Evolutionary conservation across 2,329 filamentous ascomycete species (phyloP).

Genomic region (Fusarium marasasianum): DNA sequence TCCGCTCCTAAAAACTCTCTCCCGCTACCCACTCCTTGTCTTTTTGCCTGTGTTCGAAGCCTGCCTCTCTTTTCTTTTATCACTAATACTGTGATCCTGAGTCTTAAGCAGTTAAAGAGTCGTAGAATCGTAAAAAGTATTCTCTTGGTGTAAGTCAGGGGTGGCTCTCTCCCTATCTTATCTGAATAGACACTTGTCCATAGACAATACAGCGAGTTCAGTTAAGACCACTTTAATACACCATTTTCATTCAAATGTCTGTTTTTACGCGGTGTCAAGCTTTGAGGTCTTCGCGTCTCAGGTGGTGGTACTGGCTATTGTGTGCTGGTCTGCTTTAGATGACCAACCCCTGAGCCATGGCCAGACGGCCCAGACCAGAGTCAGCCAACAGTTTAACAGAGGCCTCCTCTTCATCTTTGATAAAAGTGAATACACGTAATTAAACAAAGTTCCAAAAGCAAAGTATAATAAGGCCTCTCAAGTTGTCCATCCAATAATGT

Average conservation of each 20-base stretch:
- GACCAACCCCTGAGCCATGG: not conserved
- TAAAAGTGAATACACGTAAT: too few species aligned
- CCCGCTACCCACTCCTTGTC: not conserved
- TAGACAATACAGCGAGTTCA: accelerated
- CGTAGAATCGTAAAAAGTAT: too few species aligned
- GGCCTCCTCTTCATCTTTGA: accelerated
- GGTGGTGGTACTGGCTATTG: accelerated
- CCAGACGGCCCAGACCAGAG: accelerated
- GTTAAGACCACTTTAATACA: accelerated
- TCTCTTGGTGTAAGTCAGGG: not conserved
- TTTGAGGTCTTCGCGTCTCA: too few species aligned
- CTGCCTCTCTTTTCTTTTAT: not conserved
- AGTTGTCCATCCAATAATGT: not conserved
- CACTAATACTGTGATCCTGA: not conserved
- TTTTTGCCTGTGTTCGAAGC: not conserved
- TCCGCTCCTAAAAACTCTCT: slow-evolving; percentile 10
- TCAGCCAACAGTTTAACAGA: accelerated
- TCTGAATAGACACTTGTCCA: too few species aligned
- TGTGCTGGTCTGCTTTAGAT: not conserved
- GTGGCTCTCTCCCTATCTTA: not conserved
- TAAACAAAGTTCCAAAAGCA: accelerated
- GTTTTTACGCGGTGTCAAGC: accelerated
- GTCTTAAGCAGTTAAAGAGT: not conserved
- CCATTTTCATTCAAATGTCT: not conserved
- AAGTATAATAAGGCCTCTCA: not conserved